Conservation (phyloP, 2,329 filamentous ascomycete species). For the Alternaria brassicicola region DNA sequence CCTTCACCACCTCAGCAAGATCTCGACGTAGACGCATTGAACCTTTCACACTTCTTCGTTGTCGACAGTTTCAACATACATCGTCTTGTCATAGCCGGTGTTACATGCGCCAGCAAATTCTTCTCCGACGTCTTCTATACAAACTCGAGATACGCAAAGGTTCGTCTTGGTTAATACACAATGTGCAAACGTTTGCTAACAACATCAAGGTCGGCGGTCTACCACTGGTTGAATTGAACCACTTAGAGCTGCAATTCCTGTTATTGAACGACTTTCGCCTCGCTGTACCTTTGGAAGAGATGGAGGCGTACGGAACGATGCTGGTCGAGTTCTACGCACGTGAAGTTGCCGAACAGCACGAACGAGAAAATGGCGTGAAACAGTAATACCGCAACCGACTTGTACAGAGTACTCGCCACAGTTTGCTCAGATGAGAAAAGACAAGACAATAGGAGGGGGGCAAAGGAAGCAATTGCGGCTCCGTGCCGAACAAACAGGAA, state of each 20-base stretch:
- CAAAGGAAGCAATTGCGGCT: not conserved
- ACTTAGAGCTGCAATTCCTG: slow-evolving; percentile 94
- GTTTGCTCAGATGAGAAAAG: not conserved
- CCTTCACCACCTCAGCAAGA: slow-evolving; percentile 49
- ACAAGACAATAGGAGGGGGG: not conserved
- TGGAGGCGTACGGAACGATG: slow-evolving; percentile 98
- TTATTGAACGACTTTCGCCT: slow-evolving; percentile 95
- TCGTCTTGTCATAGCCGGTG: slow-evolving; percentile 91
- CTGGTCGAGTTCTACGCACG: slow-evolving; percentile 96
- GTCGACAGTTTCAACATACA: slow-evolving; percentile 99
- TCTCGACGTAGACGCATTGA: slow-evolving; percentile 55
- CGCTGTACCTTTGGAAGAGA: slow-evolving; percentile 88
- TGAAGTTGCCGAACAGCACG: slow-evolving; percentile 75
- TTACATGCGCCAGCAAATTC: slow-evolving; percentile 98
- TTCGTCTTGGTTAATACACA: slow-evolving; percentile 53
- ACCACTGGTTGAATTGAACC: slow-evolving; percentile 89
- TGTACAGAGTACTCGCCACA: not conserved
- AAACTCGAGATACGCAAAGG: slow-evolving; percentile 98
- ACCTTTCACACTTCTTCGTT: slow-evolving; percentile 78
- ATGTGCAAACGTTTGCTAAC: slow-evolving; percentile 14
- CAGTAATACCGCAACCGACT: slow-evolving; percentile 10
- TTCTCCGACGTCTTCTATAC: slow-evolving; percentile 99
- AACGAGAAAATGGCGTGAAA: slow-evolving; percentile 31
- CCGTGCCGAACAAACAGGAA: not conserved
- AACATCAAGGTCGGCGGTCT: slow-evolving; percentile 83